Base-by-base conservation (phyloP, 768 basidiomycete genomes). In the Tricholoma sp. region DNA sequence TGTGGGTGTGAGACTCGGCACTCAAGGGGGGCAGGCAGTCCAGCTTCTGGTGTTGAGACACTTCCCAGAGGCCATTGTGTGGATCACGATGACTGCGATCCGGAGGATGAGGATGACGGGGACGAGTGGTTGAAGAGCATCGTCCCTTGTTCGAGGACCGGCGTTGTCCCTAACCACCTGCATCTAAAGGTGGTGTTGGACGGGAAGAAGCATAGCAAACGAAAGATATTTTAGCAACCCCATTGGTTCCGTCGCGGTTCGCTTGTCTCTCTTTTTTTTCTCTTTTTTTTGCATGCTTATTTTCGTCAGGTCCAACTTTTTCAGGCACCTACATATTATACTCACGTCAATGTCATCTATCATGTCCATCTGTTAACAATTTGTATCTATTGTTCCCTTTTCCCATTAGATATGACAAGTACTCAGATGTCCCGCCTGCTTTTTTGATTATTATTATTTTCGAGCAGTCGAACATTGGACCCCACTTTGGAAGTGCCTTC, bases 51-150 rank as follows among this genome's bases (percentile, higher is more conserved):
- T 53, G 60, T 50, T 18, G 76, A 76, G 18, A 73, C 73, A 41
- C 77, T 80, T 31, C 74, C 69, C 8, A 74, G 69, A 8, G 79
- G 75, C 34, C 67, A 76, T 56, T 86, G 84, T 62, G 76, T 79
- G 29, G 86, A 89, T 65, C 87, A 91, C 65, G 82, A 84, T 65
- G 82, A 84, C 55, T 78, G 76, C 59, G 79, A 79, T 55, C 79
- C 76, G 49, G 88, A 81, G 61, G 87, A 86, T 50, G 87, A 85
- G 68, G 85, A 91, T 55, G 83, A 86, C 50, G 91, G 91, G 1
- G 96, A 99, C 67, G 80, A 86, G 62, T 99, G 97, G 97, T 66
- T 99, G 58, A 84, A 81, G 75, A 74, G 70, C 59, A 84, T 98
- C 63, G 77, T 72, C 43, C 74, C 85, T 19, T 96, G 94, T 69